Conservation (phyloP, 2,329 filamentous ascomycete genomes). For the Apiospora sp. region DNA sequence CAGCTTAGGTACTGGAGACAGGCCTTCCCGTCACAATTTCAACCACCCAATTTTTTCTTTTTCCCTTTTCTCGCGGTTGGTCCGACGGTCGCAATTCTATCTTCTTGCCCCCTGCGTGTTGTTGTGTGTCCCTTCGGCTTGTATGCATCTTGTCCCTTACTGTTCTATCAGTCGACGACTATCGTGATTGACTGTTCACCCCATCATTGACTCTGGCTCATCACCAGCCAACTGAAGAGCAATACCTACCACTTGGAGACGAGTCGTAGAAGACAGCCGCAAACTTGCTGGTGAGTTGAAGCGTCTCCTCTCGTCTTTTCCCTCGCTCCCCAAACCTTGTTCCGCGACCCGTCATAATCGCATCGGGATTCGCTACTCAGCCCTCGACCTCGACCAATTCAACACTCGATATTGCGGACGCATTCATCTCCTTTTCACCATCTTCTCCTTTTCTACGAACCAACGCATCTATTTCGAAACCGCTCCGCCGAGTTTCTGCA, state of each 20-base stretch:
- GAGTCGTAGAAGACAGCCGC: slow-evolving; percentile 11
- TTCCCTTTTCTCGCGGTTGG: slow-evolving; percentile 27
- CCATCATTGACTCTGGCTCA: slow-evolving; percentile 21
- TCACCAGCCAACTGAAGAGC: slow-evolving; percentile 3
- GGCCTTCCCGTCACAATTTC: slow-evolving; percentile 41
- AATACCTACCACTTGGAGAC: neutral
- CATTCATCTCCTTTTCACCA: slow-evolving; percentile 5
- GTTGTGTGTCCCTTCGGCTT: slow-evolving; percentile 21
- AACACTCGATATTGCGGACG: neutral
- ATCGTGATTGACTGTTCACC: slow-evolving; percentile 17
- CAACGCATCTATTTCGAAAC: neutral
- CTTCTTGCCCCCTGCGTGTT: slow-evolving; percentile 29
- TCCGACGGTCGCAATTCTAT: slow-evolving; percentile 31
- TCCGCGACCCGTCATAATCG: slow-evolving; percentile 19
- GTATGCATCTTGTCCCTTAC: slow-evolving; percentile 12
- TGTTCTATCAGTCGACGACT: slow-evolving; percentile 17
- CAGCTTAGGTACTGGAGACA: slow-evolving; percentile 27
- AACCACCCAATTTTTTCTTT: slow-evolving; percentile 43
- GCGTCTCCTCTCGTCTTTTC: neutral
- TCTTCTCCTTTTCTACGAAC: too few relatives aligned
- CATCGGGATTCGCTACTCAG: slow-evolving; percentile 13
- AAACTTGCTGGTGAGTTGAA: slow-evolving; percentile 13
- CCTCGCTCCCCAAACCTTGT: slow-evolving; percentile 7
- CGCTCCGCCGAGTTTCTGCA: neutral
- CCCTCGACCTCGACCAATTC: slow-evolving; percentile 5